Percentiles rank a stretch among this genome's conserved stretches.
Evolutionary conservation across 441 rosid species (phyloP).

Genomic region (Viola pubescens): DNA sequence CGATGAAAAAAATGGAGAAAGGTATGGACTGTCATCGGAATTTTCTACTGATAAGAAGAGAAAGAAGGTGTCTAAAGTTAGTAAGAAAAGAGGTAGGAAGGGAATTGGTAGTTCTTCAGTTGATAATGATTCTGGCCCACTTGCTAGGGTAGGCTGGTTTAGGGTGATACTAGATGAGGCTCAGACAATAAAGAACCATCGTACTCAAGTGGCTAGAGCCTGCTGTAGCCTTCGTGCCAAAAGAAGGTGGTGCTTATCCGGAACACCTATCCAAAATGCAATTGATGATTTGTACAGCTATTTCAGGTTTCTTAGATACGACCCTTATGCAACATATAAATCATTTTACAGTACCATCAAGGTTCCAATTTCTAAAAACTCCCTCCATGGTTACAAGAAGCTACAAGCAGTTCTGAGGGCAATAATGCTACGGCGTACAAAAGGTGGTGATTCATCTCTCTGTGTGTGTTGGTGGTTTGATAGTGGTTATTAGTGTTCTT

Average conservation of each 20-base stretch:
- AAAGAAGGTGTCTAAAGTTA: constrained; percentile 31
- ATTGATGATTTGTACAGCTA: constrained; percentile 91
- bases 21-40: constrained; percentile 44
- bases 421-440: constrained; percentile 93
- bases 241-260: constrained; percentile 96
- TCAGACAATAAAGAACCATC: constrained; percentile 91
- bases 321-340: constrained; percentile 69
- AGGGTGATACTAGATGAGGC: constrained; percentile 96
- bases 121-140: constrained; percentile 57
- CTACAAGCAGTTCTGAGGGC: constrained; percentile 88
- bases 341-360: constrained; percentile 61
- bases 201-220: constrained; percentile 93
- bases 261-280: constrained; percentile 93
- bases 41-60: constrained; percentile 50
- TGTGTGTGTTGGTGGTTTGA: constrained; percentile 5
- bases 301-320: constrained; percentile 87
- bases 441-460: constrained; percentile 46
- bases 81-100: constrained; percentile 63
- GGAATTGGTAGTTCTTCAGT: constrained; percentile 38
- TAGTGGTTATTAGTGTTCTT: constrained; percentile 8
- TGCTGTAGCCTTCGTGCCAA: constrained; percentile 91
- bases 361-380: constrained; percentile 62
- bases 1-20: constrained; percentile 55
- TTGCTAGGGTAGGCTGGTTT: constrained; percentile 75
- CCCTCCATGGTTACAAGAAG: constrained; percentile 82